Conservation (phyloP, 768 basidiomycete species). For the Rhodotorula taiwanensis region DNA sequence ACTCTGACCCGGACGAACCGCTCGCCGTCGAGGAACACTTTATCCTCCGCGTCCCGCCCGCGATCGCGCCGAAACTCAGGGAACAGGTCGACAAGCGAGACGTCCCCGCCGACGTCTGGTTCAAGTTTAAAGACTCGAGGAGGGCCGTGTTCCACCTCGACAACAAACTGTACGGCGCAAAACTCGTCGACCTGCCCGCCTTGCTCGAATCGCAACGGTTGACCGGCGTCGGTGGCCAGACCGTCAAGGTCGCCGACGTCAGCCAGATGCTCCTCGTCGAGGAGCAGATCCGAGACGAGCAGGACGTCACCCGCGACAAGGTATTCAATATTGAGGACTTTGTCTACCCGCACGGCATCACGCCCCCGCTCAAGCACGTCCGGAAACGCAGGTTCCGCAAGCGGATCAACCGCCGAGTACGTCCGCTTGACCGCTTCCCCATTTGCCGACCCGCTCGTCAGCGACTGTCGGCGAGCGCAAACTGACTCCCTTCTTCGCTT, state of each 20-base stretch:
- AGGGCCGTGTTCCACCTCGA: constrained; percentile 83
- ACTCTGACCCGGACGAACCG: constrained; percentile 86
- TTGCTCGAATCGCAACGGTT: constrained; percentile 94
- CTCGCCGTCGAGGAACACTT: constrained; percentile 96
- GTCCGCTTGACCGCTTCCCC: too few relatives aligned
- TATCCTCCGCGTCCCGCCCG: constrained; percentile 68
- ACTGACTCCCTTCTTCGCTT: not conserved
- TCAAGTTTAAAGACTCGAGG: constrained; percentile 96
- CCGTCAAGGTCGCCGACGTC: constrained; percentile 98
- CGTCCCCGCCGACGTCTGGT: constrained; percentile 78
- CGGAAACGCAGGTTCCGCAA: constrained; percentile 89
- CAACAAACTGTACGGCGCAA: constrained; percentile 71
- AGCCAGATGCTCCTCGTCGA: constrained; percentile 93
- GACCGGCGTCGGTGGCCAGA: constrained; percentile 77
- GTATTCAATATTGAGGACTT: constrained; percentile 88
- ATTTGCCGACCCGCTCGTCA: too few relatives aligned
- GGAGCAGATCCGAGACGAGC: constrained; percentile 56
- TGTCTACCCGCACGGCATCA: constrained; percentile 93
- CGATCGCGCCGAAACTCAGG: constrained; percentile 49
- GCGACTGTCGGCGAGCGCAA: too few relatives aligned
- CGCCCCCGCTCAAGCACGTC: constrained; percentile 82
- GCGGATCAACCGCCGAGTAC: constrained; percentile 70
- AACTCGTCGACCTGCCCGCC: constrained; percentile 91
- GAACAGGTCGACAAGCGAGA: constrained; percentile 77
- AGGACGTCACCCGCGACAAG: constrained; percentile 53